A percentile compares a stretch with the other conserved stretches of the same genome.
phyloP scores from a whole-genome alignment of 352 stramenopile species.

The Globisporangium viniferum region DNA sequence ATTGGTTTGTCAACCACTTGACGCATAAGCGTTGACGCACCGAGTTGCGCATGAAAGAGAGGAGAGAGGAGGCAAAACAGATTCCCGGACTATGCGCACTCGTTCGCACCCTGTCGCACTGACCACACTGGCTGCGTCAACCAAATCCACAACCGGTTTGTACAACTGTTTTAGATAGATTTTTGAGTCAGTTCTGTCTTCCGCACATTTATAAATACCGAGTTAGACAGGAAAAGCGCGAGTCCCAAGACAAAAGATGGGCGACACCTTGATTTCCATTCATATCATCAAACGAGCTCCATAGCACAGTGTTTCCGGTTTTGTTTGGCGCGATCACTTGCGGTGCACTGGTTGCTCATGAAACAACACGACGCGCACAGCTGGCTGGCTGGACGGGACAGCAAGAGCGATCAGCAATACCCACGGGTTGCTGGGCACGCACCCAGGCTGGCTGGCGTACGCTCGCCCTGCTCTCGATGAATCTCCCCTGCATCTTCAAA shows the following conservation, averaged over 20 bases:
- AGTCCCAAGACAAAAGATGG: neutral
- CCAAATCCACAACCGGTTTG: no score
- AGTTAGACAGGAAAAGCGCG: neutral
- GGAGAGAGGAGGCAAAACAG: conserved; percentile 3
- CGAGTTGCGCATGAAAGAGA: neutral
- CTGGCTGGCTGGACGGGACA: neutral
- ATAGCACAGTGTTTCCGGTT: no score
- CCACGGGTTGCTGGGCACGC: neutral
- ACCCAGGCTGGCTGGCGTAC: neutral
- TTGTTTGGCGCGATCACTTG: neutral
- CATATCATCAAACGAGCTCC: no score
- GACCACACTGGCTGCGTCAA: neutral
- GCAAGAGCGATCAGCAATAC: neutral
- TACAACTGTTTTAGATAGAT: no score
- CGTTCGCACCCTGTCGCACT: neutral
- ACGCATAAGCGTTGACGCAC: neutral
- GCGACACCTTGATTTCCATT: no score
- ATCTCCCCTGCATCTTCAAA: neutral
- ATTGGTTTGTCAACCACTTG: neutral
- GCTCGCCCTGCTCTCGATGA: neutral
- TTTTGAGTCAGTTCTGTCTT: neutral
- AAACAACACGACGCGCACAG: neutral
- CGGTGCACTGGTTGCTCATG: neutral
- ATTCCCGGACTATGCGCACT: neutral
- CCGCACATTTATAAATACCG: neutral